Base-by-base conservation (phyloP, 176 grass and related monocot species). In the Tillandsia fasciculata region DNA sequence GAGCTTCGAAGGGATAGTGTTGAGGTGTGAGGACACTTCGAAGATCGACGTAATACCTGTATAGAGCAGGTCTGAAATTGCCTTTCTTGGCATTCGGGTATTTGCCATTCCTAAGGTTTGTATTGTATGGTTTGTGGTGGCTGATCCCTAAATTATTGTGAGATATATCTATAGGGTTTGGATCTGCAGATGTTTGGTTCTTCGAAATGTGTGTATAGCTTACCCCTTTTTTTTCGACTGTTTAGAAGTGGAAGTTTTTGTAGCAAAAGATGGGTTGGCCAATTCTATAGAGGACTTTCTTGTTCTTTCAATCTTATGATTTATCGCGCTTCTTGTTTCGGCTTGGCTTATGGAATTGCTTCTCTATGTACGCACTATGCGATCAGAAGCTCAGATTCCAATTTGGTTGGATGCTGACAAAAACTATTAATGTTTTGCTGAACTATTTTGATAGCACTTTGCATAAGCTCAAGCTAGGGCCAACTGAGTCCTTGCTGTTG, bases 21-120 rank as follows among this genome's bases (percentile, higher is more conserved):
- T 99, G 67, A 86, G 84, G 80, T 99, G 84, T 57, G 87, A 99
- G 73, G 94, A 99, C 78, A 93, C 87, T 68, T 90, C 87, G 68
- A 84, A 99, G 67, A 83, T 84, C 26, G 94, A 99, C 76, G 89
- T 93, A 28, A 90, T 93, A 80, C 84, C 87, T 33, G 87, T 99
- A 49, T 93, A 89, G 74, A 50, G 29, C 52, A 69, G 23, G 67
- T 67, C 0, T 33, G 29, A 58, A 22, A 6, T 61, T 61, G 15
- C 22, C 17, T 15, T 20, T 9, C 15, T 15, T n/a, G 17, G 56
- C 22, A 61, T 5, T 10, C 56, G 22, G 56, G 56, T 23, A 10
- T 23, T 18, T 61, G 10, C 56, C 56, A 61, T 10, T 61, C 9
- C 14, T 20, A 61, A 15, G 56, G 56, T 61, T 61, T 61, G 56